A percentile compares a stretch with the other conserved stretches of the same genome.
These are phyloP conservation scores for Abrus precatorius DNA, from an alignment of 306 rosid genomes.

Conservation along the genomic window DNA sequence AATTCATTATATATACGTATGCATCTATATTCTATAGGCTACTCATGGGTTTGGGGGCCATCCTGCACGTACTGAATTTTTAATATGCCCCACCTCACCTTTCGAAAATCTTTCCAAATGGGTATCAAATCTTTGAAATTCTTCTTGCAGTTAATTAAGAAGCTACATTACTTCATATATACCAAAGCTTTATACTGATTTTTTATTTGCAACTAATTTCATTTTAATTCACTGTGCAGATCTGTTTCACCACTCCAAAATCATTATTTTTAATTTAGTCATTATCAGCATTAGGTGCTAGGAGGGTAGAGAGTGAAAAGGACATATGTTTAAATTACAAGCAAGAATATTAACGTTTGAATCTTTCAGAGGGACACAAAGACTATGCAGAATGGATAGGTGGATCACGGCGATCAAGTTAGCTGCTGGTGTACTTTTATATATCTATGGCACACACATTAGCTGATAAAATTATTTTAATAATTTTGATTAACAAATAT, in stretches of 20 bases:
- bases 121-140: conserved; percentile 43
- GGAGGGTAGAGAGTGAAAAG: not conserved
- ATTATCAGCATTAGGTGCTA: conserved; percentile 30
- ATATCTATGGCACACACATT: not conserved
- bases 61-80: conserved; percentile 18
- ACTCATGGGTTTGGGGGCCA: conserved; percentile 42
- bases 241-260: conserved; percentile 36
- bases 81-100: conserved; percentile 21
- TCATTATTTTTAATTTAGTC: conserved; percentile 13
- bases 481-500: too few relatives aligned
- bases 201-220: conserved; percentile 6
- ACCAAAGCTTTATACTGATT: not conserved
- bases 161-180: not conserved
- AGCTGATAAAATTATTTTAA: not conserved
- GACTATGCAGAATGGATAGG: conserved; percentile 6
- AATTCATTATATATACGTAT: conserved; percentile 5
- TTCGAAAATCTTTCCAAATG: conserved; percentile 32
- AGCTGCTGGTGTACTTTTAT: not conserved
- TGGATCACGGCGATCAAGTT: conserved; percentile 36
- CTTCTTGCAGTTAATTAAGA: conserved; percentile 14
- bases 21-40: conserved; percentile 29
- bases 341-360: conserved; percentile 38
- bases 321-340: conserved; percentile 38
- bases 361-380: conserved; percentile 29
- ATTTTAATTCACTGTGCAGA: not conserved